Conservation (phyloP, 805 yeast species). For the Barnettozyma vustinii region DNA sequence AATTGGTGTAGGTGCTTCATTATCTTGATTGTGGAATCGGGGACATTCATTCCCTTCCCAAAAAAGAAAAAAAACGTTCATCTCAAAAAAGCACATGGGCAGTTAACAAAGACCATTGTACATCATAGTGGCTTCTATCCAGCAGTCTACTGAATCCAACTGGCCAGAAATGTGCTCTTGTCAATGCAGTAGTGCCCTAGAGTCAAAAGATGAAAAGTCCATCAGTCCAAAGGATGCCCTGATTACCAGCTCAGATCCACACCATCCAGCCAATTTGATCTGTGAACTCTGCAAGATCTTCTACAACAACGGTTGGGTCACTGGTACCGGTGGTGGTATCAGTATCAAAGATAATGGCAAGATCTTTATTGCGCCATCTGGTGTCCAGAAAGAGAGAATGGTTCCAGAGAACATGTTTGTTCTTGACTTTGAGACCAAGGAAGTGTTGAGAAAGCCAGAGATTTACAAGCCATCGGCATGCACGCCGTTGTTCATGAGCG, state of each 20-base stretch:
- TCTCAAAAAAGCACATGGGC: too few relatives aligned
- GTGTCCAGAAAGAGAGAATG: conserved; percentile 90
- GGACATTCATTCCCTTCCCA: too few relatives aligned
- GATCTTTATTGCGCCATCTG: conserved; percentile 87
- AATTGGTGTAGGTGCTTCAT: too few relatives aligned
- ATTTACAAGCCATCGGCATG: conserved; percentile 86
- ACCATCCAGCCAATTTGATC: conserved; percentile 71
- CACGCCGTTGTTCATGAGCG: conserved; percentile 77
- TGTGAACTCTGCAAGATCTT: conserved; percentile 76
- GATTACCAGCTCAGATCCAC: conserved; percentile 21
- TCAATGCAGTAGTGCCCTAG: neutral
- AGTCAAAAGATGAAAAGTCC: neutral
- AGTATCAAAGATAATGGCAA: conserved; percentile 53
- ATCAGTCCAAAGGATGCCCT: conserved; percentile 11
- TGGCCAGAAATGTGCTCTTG: neutral
- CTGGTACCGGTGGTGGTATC: conserved; percentile 96
- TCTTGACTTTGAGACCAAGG: conserved; percentile 47
- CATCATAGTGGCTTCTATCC: too few relatives aligned
- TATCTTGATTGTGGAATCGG: too few relatives aligned
- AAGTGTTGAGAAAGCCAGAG: conserved; percentile 56
- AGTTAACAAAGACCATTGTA: too few relatives aligned
- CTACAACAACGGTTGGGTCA: conserved; percentile 82
- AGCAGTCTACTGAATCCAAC: neutral
- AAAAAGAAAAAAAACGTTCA: too few relatives aligned
- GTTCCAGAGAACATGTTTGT: conserved; percentile 78